Evolutionary conservation across 306 rosid species (phyloP), one percentile per base, ranked within the genome.

Genomic region (Dryas octopetala): DNA sequence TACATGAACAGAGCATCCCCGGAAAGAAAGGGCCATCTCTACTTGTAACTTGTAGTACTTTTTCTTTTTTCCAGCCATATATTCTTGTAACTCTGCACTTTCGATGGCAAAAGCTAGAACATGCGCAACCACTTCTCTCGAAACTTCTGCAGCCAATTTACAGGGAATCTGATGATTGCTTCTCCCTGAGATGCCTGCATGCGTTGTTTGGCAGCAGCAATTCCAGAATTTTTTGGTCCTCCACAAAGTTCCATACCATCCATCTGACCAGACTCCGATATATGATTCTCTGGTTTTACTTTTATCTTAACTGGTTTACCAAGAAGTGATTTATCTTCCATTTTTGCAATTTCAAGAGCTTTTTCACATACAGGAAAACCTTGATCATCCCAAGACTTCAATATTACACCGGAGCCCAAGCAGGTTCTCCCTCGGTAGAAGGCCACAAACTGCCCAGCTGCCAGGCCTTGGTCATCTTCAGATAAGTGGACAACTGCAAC

Each of bases 381-480:
- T 14, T 78, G 91, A 82, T 90, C 93, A 79, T 91, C 97, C 91
- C 97, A 88, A 0, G 96, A 90, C 83, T 91, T 97, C 84, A 90
- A 83, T 54, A 95, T 91, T 80, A 95, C 88, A 73, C 97, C 97
- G 1, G 97, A 95, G 48, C 97, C 98, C 73, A 91, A 86, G 86
- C 98, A 95, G 9, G 69, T 84, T 54, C 83, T 89, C 81, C 97
- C 97, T 63, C 81, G 78, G 49, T 91, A 95, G 83, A 95, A 91
- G 83, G 97, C 97, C 0, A 96, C 88, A 81, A 90, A 95, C 80
- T 91, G 98, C 70, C 98, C 98, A 4, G 96, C 97, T 51, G 97
- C 98, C 72, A 95, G 89, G 74, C 98, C 98, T 82, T 91, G 98
- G 78, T 91, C 98, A 74, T 95, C 97, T 67, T 84, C 89, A 52